These are phyloP conservation scores for Tylopilus orsonianus DNA, from an alignment of 1,284 basidiomycete genomes.

Conservation along the genomic window DNA sequence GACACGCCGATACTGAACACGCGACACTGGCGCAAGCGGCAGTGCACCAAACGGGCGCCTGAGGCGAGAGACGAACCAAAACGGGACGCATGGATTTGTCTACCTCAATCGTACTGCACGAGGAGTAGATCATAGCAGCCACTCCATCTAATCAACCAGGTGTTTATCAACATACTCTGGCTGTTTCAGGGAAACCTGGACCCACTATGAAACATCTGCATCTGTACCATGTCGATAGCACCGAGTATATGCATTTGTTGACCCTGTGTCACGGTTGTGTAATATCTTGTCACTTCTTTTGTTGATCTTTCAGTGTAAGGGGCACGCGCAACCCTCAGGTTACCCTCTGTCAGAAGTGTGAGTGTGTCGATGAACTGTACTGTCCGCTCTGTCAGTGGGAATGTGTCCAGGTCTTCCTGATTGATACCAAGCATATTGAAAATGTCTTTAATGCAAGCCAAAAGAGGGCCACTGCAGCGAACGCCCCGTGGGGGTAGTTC, in stretches of 20 bases:
- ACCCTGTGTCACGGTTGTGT: slow-evolving; percentile 71
- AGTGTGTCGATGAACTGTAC: slow-evolving; percentile 90
- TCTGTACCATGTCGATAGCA: slow-evolving; percentile 82
- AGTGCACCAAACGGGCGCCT: too few species aligned
- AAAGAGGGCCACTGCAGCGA: too few species aligned
- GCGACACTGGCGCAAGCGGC: too few species aligned
- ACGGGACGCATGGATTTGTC: too few species aligned
- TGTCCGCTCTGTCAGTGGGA: slow-evolving; percentile 86
- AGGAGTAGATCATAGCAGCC: slow-evolving; percentile 81
- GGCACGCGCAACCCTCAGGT: slow-evolving; percentile 75
- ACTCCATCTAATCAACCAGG: slow-evolving; percentile 56
- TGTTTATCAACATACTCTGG: neutral
- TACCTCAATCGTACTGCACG: too few species aligned
- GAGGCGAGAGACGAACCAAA: too few species aligned
- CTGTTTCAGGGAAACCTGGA: neutral
- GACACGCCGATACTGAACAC: too few species aligned
- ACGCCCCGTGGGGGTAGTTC: too few species aligned
- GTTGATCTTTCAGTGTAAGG: slow-evolving; percentile 68
- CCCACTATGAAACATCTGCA: slow-evolving; percentile 79
- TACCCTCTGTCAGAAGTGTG: slow-evolving; percentile 75
- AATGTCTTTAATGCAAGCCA: slow-evolving; percentile 70
- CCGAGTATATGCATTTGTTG: slow-evolving; percentile 77
- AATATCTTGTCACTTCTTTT: slow-evolving; percentile 69
- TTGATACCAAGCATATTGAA: too few species aligned
- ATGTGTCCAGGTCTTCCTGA: too few species aligned